Evolutionary conservation across 768 basidiomycete genomes (phyloP).

Genomic region (Cystoderma amianthinum): DNA sequence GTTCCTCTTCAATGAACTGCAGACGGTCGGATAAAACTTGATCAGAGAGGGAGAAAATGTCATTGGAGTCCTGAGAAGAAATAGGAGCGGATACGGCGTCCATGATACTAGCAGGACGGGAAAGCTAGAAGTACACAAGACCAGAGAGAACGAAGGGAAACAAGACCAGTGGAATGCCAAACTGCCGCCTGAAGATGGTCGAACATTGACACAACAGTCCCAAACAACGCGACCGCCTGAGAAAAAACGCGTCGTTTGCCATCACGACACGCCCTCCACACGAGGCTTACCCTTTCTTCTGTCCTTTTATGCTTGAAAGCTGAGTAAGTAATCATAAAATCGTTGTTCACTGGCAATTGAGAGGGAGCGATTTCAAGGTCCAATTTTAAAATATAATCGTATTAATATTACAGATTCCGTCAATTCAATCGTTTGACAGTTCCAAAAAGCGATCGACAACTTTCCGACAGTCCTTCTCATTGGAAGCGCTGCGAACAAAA

Average conservation of each 20-base stretch:
- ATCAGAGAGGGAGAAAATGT: slow-evolving; percentile 74
- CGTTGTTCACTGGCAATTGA: too few species aligned
- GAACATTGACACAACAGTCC: slow-evolving; percentile 32
- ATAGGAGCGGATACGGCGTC: slow-evolving; percentile 25
- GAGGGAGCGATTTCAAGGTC: too few species aligned
- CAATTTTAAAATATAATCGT: too few species aligned
- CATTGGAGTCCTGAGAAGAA: slow-evolving; percentile 30
- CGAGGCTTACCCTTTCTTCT: too few species aligned
- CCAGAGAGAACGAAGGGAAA: slow-evolving; percentile 27
- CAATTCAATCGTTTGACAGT: too few species aligned
- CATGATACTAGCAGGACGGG: slow-evolving; percentile 32
- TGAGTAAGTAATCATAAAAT: too few species aligned
- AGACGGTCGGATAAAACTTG: slow-evolving; percentile 62
- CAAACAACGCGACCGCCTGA: slow-evolving; percentile 29
- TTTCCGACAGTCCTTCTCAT: too few species aligned
- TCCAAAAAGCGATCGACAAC: too few species aligned
- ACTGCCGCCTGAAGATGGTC: slow-evolving; percentile 13
- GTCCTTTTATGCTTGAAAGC: too few species aligned
- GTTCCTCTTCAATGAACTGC: slow-evolving; percentile 70
- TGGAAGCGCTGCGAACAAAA: too few species aligned
- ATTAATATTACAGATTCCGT: too few species aligned
- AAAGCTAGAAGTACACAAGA: slow-evolving; percentile 54
- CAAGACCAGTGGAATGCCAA: slow-evolving; percentile 11
- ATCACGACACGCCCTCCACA: background rate
- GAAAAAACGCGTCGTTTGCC: slow-evolving; percentile 22